Base-by-base conservation (phyloP, 2,329 filamentous ascomycete genomes). In the Tolypocladium pustulatum region DNA sequence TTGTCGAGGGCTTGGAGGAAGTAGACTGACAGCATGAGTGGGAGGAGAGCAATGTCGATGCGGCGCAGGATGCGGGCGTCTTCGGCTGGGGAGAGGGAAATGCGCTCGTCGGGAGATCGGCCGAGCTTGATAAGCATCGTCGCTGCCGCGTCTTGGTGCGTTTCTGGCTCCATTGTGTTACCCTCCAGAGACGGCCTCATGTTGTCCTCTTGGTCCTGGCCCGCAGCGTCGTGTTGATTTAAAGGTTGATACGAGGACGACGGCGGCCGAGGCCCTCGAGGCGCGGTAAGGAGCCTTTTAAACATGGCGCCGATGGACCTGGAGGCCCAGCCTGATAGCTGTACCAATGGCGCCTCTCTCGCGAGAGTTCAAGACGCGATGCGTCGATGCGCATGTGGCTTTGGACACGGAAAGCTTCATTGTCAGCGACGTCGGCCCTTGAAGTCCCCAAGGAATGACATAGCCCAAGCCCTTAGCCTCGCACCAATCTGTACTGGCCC, bases 1-100 rank as follows among this genome's bases (percentile, higher is more conserved):
- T 87, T 87, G 71, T 87, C 84, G 7, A 86, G 73, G 13, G 78
- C 79, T 62, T 87, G 84, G 0, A 87, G 75, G 65, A 83, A 86
- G 69, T 87, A 87, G 25, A 85, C 81, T 8, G 76, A 75, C 13
- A 86, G 72, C 59, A 87, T 79, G 56, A 78, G 67, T 1, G 73
- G 69, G 9, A 77, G 69, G 30, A 78, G 68, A 10, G 72, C 72
- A 32, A 69, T 58, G 64, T 78, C 76, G 60, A 77, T 77, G 41
- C 67, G 68, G 7, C 72, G 67, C 10, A 75, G 67, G 54, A 74
- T 66, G 38, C 71, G 69, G 4, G 66, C 65, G 51, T 74, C 66
- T 54, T 74, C 71, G 52, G 66, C 68, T 5, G 72, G 64, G 0
- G 71, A 68, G 30, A 75, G 61, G 53, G 61, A 54, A 53, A 74